A percentile compares a stretch with the other conserved stretches of the same genome.
Conservation (phyloP, 345 rosid genomes). For the Boechera divaricarpa region DNA sequence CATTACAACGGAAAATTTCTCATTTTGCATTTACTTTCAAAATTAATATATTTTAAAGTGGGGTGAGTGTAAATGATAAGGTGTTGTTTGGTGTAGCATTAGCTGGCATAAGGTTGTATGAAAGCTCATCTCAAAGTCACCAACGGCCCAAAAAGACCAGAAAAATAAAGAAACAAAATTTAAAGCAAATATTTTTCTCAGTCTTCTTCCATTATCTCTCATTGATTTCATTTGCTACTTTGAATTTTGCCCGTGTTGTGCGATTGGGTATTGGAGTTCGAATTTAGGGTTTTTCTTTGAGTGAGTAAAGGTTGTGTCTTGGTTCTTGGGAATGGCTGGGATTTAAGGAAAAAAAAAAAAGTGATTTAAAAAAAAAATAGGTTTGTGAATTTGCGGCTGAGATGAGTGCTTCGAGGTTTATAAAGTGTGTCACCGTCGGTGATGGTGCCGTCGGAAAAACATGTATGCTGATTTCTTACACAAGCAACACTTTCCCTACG, state of each 20-base stretch:
- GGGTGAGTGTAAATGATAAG: slow-evolving; percentile 48
- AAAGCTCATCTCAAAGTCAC: slow-evolving; percentile 43
- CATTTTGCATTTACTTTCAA: slow-evolving; percentile 27
- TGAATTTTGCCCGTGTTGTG: slow-evolving; percentile 16
- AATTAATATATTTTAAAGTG: slow-evolving; percentile 7
- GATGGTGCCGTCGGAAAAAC: slow-evolving; percentile 98
- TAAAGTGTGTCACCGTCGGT: slow-evolving; percentile 97
- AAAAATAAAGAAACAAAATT: background rate
- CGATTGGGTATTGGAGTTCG: background rate
- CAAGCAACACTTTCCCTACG: slow-evolving; percentile 98
- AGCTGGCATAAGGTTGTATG: slow-evolving; percentile 43
- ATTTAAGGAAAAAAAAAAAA: slow-evolving; percentile 21
- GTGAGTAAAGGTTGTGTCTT: slow-evolving; percentile 26
- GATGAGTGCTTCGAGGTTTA: slow-evolving; percentile 95
- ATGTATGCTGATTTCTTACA: slow-evolving; percentile 91
- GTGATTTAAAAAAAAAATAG: background rate
- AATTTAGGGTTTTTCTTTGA: slow-evolving; percentile 17
- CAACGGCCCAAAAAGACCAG: slow-evolving; percentile 39
- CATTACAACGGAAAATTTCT: slow-evolving; percentile 12
- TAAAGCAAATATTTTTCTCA: slow-evolving; percentile 5
- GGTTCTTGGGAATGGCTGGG: slow-evolving; percentile 36
- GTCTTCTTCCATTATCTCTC: slow-evolving; percentile 28
- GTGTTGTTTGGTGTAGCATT: slow-evolving; percentile 42
- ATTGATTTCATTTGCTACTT: slow-evolving; percentile 25
- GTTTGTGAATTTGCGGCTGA: slow-evolving; percentile 25